Evolutionary conservation across 1,139 yeast species (phyloP).

Genomic region (Magnusiomyces tetraspermus): DNA sequence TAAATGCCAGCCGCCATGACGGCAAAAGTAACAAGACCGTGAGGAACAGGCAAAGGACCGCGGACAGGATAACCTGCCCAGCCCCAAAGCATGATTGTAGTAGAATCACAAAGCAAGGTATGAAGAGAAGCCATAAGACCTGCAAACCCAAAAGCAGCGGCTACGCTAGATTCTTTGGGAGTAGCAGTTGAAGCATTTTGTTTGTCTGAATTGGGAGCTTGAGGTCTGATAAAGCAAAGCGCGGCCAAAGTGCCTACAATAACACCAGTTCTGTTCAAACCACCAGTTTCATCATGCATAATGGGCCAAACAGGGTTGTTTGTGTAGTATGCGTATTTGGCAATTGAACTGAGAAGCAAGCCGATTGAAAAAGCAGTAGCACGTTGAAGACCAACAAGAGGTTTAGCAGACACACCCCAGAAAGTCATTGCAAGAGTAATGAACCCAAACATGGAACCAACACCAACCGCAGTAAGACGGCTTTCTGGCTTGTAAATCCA

Average conservation of each 20-base stretch:
- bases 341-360: constrained; percentile 57
- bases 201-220: constrained; percentile 15
- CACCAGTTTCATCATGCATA: constrained; percentile 79
- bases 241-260: constrained; percentile 58
- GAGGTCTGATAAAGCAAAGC: constrained; percentile 40
- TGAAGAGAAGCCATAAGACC: constrained; percentile 63
- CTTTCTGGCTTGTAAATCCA: constrained; percentile 55
- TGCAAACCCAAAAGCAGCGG: constrained; percentile 66
- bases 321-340: constrained; percentile 68
- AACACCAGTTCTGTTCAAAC: constrained; percentile 68
- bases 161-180: constrained; percentile 28
- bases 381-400: constrained; percentile 42
- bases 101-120: constrained; percentile 72
- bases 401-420: constrained; percentile 38
- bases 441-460: constrained; percentile 57
- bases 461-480: constrained; percentile 55
- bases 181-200: constrained; percentile 12
- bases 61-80: constrained; percentile 88
- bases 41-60: constrained; percentile 88
- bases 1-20: constrained; percentile 53
- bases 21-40: constrained; percentile 60
- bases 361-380: constrained; percentile 63
- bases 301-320: constrained; percentile 97
- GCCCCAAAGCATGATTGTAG: constrained; percentile 78
- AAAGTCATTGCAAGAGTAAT: constrained; percentile 57